Base-by-base conservation (phyloP, 2,329 filamentous ascomycete species). In the Herpotrichia juniperi region DNA sequence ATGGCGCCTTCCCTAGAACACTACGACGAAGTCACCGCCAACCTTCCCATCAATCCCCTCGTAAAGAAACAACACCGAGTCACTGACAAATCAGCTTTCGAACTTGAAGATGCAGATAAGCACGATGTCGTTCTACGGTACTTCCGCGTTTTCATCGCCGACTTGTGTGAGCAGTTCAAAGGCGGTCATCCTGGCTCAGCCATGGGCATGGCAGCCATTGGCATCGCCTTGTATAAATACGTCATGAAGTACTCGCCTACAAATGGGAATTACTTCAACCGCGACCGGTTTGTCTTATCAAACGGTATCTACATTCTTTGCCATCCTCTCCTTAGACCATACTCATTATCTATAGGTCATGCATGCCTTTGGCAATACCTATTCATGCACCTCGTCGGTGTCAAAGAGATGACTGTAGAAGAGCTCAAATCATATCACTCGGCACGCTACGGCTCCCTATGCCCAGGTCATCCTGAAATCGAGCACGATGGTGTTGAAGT, bases 131-230 rank as follows among this genome's bases (percentile, higher is more conserved):
- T 87, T 1, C 70, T 89, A 44, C 80, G 79, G 60, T 83, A 82
- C 6, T 87, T 88, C 64, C 78, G 87, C 47, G 74, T 82, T 43
- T 72, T 89, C 24, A 86, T 89, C 52, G 85, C 87, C 37, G 87
- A 89, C 65, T 72, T 90, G 2, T 89, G 86, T 62, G 81, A 89
- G 67, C 86, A 89, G 58, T 89, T 88, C 71, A 83, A 83, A 56
- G 86, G 86, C 31, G 87, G 87, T 0, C 87, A 89, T 64, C 87
- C 86, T n/a, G 87, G 86, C 82, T 86, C 78, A 47, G 82, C 81
- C 16, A 85, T 86, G 66, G 82, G 83, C 32, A 86, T 86, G 75
- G 83, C 83, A 19, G 83, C 81, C 3, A 86, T 87, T 48, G 84
- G 84, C 8, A 74, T 87, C 17, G 80, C 83, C 0, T 66, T 87